Conservation (phyloP, 495 filamentous ascomycete genomes). For the Parathielavia appendiculata region DNA sequence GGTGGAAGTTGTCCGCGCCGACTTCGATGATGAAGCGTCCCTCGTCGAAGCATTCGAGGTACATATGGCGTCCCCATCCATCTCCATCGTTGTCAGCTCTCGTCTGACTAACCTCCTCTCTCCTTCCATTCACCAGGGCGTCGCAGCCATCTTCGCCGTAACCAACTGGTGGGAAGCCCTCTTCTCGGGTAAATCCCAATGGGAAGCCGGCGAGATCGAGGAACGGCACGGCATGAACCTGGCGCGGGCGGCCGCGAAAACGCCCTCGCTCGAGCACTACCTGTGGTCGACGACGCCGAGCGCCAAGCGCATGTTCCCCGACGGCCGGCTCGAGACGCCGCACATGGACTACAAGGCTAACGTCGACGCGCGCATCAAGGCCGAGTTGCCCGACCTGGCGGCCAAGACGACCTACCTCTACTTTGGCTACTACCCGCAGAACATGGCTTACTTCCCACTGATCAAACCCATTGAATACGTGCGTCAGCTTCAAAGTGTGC, state of each 20-base stretch:
- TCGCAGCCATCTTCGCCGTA: conserved; percentile 12
- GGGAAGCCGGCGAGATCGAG: conserved; percentile 15
- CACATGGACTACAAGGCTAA: conserved; percentile 36
- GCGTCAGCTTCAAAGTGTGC: neutral
- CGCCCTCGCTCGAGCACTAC: conserved; percentile 39
- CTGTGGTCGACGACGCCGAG: conserved; percentile 45
- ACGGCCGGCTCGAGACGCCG: conserved; percentile 27
- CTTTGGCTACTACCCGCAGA: conserved; percentile 26
- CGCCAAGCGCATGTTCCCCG: conserved; percentile 22
- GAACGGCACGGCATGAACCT: conserved; percentile 36
- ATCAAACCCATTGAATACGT: conserved; percentile 10
- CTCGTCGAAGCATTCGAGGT: conserved; percentile 15
- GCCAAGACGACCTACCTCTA: conserved; percentile 38
- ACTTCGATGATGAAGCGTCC: conserved; percentile 22
- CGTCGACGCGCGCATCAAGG: conserved; percentile 36
- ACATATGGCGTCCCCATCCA: no score
- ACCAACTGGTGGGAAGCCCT: conserved; percentile 18
- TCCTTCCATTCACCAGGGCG: conserved; percentile 5
- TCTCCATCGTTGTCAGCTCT: neutral
- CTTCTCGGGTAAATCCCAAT: conserved; percentile 8
- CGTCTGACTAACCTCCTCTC: neutral
- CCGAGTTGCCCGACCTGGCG: conserved; percentile 18
- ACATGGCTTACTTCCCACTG: conserved; percentile 14
- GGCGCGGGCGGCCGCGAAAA: conserved; percentile 38
- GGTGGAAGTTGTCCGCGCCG: conserved; percentile 23